Evolutionary conservation across 129 eudicot species (phyloP).

Genomic region (Saussurea involucrata): DNA sequence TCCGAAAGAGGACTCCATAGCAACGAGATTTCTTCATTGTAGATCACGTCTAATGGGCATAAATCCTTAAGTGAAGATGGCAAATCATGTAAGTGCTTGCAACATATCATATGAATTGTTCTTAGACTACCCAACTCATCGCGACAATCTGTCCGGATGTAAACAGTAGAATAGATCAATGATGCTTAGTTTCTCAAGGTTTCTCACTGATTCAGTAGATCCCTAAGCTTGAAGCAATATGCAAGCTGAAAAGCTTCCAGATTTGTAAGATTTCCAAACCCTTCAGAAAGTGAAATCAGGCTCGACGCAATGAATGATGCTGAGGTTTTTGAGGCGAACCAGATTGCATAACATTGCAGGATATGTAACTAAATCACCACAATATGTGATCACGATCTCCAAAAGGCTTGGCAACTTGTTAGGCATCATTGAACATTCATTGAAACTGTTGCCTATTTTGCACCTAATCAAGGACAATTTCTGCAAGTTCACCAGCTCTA

Average conservation of each 20-base stretch:
- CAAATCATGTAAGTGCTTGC: slow-evolving; percentile 19
- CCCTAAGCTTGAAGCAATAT: slow-evolving; percentile 13
- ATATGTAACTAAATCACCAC: slow-evolving; percentile 36
- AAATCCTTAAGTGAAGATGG: slow-evolving; percentile 14
- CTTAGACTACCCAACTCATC: slow-evolving; percentile 9
- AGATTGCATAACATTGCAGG: slow-evolving; percentile 28
- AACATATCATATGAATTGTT: slow-evolving; percentile 21
- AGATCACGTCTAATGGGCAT: not conserved
- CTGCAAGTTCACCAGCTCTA: slow-evolving; percentile 26
- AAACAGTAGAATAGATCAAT: slow-evolving; percentile 17
- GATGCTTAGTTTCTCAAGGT: slow-evolving; percentile 12
- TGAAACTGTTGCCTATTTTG: slow-evolving; percentile 32
- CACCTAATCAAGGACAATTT: slow-evolving; percentile 50
- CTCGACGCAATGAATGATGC: slow-evolving; percentile 37
- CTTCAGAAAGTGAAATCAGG: slow-evolving; percentile 26
- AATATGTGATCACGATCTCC: slow-evolving; percentile 39
- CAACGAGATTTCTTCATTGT: slow-evolving; percentile 21
- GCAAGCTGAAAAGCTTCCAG: slow-evolving; percentile 24
- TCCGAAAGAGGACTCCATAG: not conserved
- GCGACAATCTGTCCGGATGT: not conserved
- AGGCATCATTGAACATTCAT: slow-evolving; percentile 19
- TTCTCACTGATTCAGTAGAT: slow-evolving; percentile 5
- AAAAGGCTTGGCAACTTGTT: slow-evolving; percentile 28
- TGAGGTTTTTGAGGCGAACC: slow-evolving; percentile 29
- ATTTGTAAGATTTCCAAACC: slow-evolving; percentile 6